Evolutionary conservation across 2,329 filamentous ascomycete species (phyloP).

Genomic region (Cercospora berteroae): DNA sequence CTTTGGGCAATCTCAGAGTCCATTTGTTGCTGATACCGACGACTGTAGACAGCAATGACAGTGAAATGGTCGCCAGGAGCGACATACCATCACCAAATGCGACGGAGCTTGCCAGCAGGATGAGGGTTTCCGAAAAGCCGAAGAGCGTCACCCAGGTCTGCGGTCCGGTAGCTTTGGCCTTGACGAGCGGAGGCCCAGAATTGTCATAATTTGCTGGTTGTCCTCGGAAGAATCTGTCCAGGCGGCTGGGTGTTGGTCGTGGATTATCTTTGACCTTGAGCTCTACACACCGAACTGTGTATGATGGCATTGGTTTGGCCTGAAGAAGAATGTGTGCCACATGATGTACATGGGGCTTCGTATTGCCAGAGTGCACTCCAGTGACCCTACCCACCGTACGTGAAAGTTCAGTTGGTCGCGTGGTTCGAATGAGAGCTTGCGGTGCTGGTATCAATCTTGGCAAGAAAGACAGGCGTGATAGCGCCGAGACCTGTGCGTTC

Average conservation of each 20-base stretch:
- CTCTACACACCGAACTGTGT: slow-evolving; percentile 33
- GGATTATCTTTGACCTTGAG: slow-evolving; percentile 21
- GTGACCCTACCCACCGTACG: slow-evolving; percentile 44
- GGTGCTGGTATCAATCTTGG: slow-evolving; percentile 53
- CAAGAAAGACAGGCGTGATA: slow-evolving; percentile 51
- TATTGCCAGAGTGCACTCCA: slow-evolving; percentile 50
- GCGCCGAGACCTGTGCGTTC: slow-evolving; percentile 51
- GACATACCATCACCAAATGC: slow-evolving; percentile 51
- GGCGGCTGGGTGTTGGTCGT: neutral
- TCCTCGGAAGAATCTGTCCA: slow-evolving; percentile 42
- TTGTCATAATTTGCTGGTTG: slow-evolving; percentile 33
- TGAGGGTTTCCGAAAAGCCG: slow-evolving; percentile 45
- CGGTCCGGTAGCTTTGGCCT: slow-evolving; percentile 47
- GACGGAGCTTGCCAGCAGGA: slow-evolving; percentile 48
- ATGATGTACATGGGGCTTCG: slow-evolving; percentile 48
- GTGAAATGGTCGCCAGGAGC: slow-evolving; percentile 47
- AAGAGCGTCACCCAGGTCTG: slow-evolving; percentile 47
- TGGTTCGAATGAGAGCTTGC: slow-evolving; percentile 50
- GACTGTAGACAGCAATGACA: slow-evolving; percentile 51
- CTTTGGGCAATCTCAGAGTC: slow-evolving; percentile 45
- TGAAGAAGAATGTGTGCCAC: slow-evolving; percentile 50
- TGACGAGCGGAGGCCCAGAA: no score
- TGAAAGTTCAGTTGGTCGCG: slow-evolving; percentile 45
- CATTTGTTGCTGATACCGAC: slow-evolving; percentile 53
- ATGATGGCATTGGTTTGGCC: slow-evolving; percentile 18